Base-by-base conservation (phyloP, 768 basidiomycete genomes). In the Boletus reticuloceps region DNA sequence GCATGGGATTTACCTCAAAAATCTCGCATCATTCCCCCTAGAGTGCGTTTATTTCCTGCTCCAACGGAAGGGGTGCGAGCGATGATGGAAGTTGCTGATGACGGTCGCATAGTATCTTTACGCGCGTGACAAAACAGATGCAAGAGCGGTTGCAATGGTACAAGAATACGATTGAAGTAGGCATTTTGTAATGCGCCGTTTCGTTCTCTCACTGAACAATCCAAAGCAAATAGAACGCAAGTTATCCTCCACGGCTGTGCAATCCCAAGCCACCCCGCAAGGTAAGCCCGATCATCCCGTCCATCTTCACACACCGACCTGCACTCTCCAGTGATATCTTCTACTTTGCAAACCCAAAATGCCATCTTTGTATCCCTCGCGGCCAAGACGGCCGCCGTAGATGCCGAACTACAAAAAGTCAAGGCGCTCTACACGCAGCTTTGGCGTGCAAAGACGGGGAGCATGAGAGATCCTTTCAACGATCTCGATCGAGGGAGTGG, bases 401-500 rank as follows among this genome's bases (percentile, higher is more conserved):
- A 93, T 55, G 79, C 80, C 3, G 88, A 91, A 61, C 67, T 93
- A 25, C 85, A 90, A 65, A 87, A 85, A 72, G 80, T 94, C 62
- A 91, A 91, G 67, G 70, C 75, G 11, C 66, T 87, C 12, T 91
- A 91, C 60, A 87, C 86, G 0, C 87, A 90, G 62, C 73, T 91
- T 7, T 93, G 89, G 88, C 82, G 88, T 13, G 77, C 82, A 17
- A 84, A 85, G 68, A 92, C 88, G 16, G 91, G 91, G 31, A 92
- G 89, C 62, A 84, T 86, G 70, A 77, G 91, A 55, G 90, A 93
- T 68, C 91, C 91, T 9, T 94, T 93, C 66, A 83, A 85, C 59
- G 77, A 78, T 32, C 64, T 71, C 27, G 73, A 74, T 55, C 70
- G 74, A n/a, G 73, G 74, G 2, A 65, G 53, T 37, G 73, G 72